Evolutionary conservation across 345 rosid genomes (phyloP).

Genomic region (Hibiscus mutabilis): DNA sequence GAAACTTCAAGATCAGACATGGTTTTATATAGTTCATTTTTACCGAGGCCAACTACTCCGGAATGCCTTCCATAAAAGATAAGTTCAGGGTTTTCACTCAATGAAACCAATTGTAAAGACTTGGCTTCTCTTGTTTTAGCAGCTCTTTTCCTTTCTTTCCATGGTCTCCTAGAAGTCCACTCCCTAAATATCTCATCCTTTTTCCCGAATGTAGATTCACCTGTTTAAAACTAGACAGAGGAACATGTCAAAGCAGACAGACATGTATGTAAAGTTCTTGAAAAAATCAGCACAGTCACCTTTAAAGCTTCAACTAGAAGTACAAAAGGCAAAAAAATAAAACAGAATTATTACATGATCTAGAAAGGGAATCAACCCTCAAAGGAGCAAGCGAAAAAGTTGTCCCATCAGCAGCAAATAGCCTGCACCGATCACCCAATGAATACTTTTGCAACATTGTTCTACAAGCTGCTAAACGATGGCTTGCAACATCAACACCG

Average conservation of each 20-base stretch:
- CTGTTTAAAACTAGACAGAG: conserved; percentile 47
- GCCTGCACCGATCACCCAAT: conserved; percentile 59
- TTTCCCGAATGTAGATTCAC: conserved; percentile 31
- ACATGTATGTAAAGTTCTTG: not conserved
- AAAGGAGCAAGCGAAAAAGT: conserved; percentile 55
- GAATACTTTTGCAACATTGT: conserved; percentile 76
- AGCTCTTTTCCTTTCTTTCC: conserved; percentile 78
- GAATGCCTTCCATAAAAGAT: conserved; percentile 69
- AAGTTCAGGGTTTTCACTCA: conserved; percentile 49
- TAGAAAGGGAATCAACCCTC: conserved; percentile 18
- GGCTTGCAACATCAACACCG: conserved; percentile 84
- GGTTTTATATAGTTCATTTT: conserved; percentile 41
- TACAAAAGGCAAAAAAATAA: not conserved
- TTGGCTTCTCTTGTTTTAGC: conserved; percentile 37
- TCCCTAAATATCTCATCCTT: conserved; percentile 39
- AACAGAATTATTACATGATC: conserved; percentile 32
- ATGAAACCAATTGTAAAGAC: conserved; percentile 20
- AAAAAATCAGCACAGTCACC: not conserved
- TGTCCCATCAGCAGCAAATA: conserved; percentile 85
- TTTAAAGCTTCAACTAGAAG: conserved; percentile 1
- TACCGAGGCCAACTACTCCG: conserved; percentile 62
- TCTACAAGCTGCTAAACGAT: conserved; percentile 88
- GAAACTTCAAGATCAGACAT: conserved; percentile 27
- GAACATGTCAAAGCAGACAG: conserved; percentile 20
- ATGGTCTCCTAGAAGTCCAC: conserved; percentile 80